Base-by-base conservation (phyloP, 306 rosid species). In the Trifolium pratense region DNA sequence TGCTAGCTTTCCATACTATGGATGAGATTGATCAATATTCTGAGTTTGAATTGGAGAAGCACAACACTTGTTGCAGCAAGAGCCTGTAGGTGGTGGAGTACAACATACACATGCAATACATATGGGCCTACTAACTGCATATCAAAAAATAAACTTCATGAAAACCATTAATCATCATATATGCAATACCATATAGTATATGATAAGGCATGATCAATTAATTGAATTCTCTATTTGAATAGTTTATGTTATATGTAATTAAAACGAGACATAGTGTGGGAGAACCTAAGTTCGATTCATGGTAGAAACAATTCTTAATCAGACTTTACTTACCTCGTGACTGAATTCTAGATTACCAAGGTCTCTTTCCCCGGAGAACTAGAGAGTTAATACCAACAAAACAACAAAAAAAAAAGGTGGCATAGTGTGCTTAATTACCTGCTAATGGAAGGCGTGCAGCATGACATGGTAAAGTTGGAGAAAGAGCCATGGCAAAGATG, bases 11-110 rank as follows among this genome's bases (percentile, higher is more conserved):
- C 14, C 13, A 8, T 14, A 25, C 31, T 31, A 71, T 15, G 78
- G 71, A 48, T 21, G 25, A 21, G 49, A 46, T 32, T 48, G 78
- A 18, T 1, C 43, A 43, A 29, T 42, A 45, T 84, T 25, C 10
- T 80, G 61, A 63, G 77, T 58, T 18, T 78, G 29, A 25, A 25
- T 25, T 25, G 29, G 82, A 21, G 77, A 5, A 59, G 86, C 79
- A 29, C 92, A 88, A 23, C 92, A 88, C 14, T 56, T 29, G 32
- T 4, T 23, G 80, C 87, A 87, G 51, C 91, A 87, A 15, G 59
- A 61, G 26, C 84, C 85, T 6, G 75, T 32, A 5, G 91, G 88
- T 7, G 87, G 40, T 14, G 89, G 85, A 1, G 56, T 58, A 52
- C 75, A 71, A 43, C 75, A 71, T 48, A 71, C 14, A 40, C 75